Evolutionary conservation across 2,329 filamentous ascomycete species (phyloP), one percentile per base, ranked within the genome.

Genomic region (Colletotrichum sublineola): DNA sequence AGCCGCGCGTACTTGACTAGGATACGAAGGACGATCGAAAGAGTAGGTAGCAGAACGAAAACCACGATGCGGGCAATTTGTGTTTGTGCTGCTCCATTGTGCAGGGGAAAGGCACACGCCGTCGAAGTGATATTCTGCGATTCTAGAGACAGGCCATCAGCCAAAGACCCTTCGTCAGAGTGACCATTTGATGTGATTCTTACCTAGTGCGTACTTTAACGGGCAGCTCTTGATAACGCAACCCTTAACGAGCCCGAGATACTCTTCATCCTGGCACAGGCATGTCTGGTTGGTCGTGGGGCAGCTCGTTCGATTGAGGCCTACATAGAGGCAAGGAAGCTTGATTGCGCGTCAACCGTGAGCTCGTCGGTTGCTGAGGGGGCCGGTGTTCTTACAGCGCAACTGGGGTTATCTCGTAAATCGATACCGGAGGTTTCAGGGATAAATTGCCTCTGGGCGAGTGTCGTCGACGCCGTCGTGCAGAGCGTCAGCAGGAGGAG

Each of bases 121-220:
- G 53, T 50, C 70, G 60, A 65, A 2, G 70, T 65, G 4, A 69
- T 69, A 1, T 72, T 72, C 11, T 69, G 66, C 31, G 53, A 20
- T 38, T 9, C 46, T 69, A 2, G 6, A 40, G n/a, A 8, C 11
- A 3, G 31, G 20, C 14, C 8, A 8, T 52, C 38, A 40, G 46
- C 20, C 20, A 14, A 2, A 20, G 7, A 4, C 0, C 12, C 33
- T 55, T 1, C 3, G 3, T 1, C 18, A 14, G 8, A 12, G 42
- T 8, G 15, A 44, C 1, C 1, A 4, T 12, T 33, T 3, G 2
- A 5, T 2, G 11, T 0, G 18, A 6, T 24, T 4, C 55, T 18
- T 63, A 72, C 70, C 7, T 1, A 72, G 33, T 8, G 70, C 66
- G 33, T 64, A 36, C 24, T 56, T 69, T 3, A 69, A 55, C 20